Evolutionary conservation across 805 yeast genomes (phyloP).

Genomic region (Maudiozyma bulderi): DNA sequence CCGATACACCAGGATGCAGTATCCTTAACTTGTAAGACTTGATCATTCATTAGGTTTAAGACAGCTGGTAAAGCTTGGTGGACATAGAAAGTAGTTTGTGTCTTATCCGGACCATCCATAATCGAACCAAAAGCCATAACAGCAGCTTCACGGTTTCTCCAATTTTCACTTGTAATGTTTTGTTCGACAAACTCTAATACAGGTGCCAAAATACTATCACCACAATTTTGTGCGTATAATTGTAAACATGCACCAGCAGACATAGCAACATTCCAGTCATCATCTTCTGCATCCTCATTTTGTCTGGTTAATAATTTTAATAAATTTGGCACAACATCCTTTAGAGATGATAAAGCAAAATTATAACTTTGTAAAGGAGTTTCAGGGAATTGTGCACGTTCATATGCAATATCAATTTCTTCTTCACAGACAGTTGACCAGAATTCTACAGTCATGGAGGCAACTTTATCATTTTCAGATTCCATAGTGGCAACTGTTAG

Average conservation of each 20-base stretch:
- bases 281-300: conserved; percentile 89
- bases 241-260: conserved; percentile 97
- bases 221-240: conserved; percentile 84
- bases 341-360: conserved; percentile 77
- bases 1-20: conserved; percentile 99
- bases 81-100: conserved; percentile 55
- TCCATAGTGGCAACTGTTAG: conserved; percentile 89
- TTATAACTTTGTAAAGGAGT: conserved; percentile 50
- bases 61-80: conserved; percentile 80
- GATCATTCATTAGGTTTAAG: conserved; percentile 62
- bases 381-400: conserved; percentile 51
- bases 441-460: conserved; percentile 97
- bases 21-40: conserved; percentile 77
- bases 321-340: conserved; percentile 81
- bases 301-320: conserved; percentile 73
- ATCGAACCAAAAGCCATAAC: conserved; percentile 99
- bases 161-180: conserved; percentile 48
- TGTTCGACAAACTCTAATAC: conserved; percentile 75
- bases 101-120: conserved; percentile 83
- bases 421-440: conserved; percentile 99
- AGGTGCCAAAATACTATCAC: conserved; percentile 76
- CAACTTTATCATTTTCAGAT: conserved; percentile 60
- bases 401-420: conserved; percentile 71
- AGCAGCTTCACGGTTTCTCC: conserved; percentile 94
- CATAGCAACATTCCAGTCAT: conserved; percentile 96